Conservation (phyloP, 2,329 filamentous ascomycete species). For the Fusarium torulosum region DNA sequence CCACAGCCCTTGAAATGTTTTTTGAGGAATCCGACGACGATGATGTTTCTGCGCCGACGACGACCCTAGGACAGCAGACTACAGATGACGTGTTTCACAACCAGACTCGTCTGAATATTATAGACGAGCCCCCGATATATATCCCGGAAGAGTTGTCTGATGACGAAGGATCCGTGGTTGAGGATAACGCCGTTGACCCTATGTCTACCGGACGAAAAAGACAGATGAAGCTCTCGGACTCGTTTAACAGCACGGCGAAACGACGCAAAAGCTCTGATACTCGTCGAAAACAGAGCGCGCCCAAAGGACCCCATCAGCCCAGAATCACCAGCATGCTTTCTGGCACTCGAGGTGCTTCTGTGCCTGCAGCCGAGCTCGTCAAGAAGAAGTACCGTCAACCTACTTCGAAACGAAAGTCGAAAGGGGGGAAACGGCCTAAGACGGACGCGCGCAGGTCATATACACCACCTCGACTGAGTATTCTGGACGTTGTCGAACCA, state of each 20-base stretch:
- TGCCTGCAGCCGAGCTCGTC: constrained; percentile 21
- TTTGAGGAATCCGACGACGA: constrained; percentile 64
- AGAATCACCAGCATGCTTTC: constrained; percentile 51
- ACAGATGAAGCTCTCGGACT: constrained; percentile 48
- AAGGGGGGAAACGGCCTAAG: constrained; percentile 13
- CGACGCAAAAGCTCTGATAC: constrained; percentile 37
- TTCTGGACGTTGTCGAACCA: constrained; percentile 69
- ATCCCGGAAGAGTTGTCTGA: constrained; percentile 40
- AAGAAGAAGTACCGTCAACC: constrained; percentile 39
- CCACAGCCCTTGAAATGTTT: constrained; percentile 52
- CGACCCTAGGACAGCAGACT: constrained; percentile 29
- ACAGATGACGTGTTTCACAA: constrained; percentile 45
- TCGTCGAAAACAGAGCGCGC: constrained; percentile 40
- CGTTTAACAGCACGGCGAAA: constrained; percentile 47
- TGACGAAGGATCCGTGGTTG: constrained; percentile 57
- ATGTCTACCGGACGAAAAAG: constrained; percentile 63
- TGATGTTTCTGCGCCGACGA: constrained; percentile 25
- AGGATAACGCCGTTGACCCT: constrained; percentile 65
- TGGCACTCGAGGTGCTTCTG: constrained; percentile 15
- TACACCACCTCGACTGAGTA: constrained; percentile 65
- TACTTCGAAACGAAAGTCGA: constrained; percentile 8
- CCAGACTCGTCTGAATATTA: constrained; percentile 46
- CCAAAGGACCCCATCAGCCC: constrained; percentile 46
- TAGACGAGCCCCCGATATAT: constrained; percentile 16
- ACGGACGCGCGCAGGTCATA: constrained; percentile 10